Evolutionary conservation across 2,329 filamentous ascomycete genomes (phyloP).

Genomic region (Paraphoma chrysanthemicola): DNA sequence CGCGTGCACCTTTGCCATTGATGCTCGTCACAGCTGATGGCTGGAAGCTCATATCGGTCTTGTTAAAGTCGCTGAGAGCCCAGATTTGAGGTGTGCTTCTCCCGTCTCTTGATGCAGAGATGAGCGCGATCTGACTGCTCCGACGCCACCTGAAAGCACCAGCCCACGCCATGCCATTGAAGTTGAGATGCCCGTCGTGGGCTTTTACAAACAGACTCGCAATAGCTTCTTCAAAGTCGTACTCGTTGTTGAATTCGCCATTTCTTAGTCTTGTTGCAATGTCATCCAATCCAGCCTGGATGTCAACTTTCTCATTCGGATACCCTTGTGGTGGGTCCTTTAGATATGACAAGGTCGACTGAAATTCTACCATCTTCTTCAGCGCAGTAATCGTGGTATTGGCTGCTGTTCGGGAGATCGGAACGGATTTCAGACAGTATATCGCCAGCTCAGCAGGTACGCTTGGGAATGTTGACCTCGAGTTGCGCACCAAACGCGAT

Average conservation of each 20-base stretch:
- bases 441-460: conserved; percentile 44
- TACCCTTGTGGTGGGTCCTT: conserved; percentile 48
- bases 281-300: conserved; percentile 46
- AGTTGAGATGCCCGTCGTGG: conserved; percentile 46
- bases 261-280: conserved; percentile 41
- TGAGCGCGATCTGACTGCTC: conserved; percentile 35
- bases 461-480: conserved; percentile 19
- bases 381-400: conserved; percentile 37
- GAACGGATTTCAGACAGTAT: conserved; percentile 47
- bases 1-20: conserved; percentile 43
- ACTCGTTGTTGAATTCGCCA: conserved; percentile 48
- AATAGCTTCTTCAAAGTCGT: conserved; percentile 51
- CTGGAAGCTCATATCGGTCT: conserved; percentile 24
- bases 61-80: conserved; percentile 40
- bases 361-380: conserved; percentile 47
- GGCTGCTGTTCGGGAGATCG: conserved; percentile 35
- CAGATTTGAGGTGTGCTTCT: conserved; percentile 38
- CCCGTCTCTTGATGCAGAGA: conserved; percentile 42
- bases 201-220: conserved; percentile 38
- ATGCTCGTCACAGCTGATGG: conserved; percentile 49
- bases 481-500: conserved; percentile 19
- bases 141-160: conserved; percentile 46
- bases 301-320: conserved; percentile 48
- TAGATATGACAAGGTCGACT: conserved; percentile 51
- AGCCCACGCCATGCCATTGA: conserved; percentile 44